Base-by-base conservation (phyloP, 2,329 filamentous ascomycete species). In the Ophioceras dolichostomum region DNA sequence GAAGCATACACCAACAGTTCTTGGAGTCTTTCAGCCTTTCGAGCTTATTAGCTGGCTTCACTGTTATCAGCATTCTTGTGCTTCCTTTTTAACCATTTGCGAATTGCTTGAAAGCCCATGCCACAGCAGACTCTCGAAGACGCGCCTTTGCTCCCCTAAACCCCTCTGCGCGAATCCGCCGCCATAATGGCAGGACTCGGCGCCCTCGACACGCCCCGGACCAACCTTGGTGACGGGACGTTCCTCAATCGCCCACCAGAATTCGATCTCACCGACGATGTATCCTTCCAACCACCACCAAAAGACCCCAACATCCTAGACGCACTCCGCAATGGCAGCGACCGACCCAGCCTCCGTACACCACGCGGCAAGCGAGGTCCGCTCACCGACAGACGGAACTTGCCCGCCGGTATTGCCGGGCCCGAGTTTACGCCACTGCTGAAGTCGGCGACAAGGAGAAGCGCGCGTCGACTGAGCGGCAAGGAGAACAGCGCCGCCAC, bases 341-440 rank as follows among this genome's bases (percentile, higher is more conserved):
- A 29, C 27, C 43, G 68, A 59, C 48, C 70, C 57, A 79, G 61
- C 53, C 60, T 86, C 45, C 70, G 74, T 50, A 94, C 89, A 37
- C 89, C 89, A 22, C 77, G 80, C 44, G 60, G 48, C 32, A 45
- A 38, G 32, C 78, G 83, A 45, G 74, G 78, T 14, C 76, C 81
- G 16, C 70, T 94, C 30, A 72, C 73, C 43, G 76, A 83, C 56
- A 72, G 77, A 47, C 75, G 75, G 49, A 91, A 86, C 49, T 66
- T 86, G 17, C 81, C 79, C 17, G 65, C 68, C 27, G 70, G 72
- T 44, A 61, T 79, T 30, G 73, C 67, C 32, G 75, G 73, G 38
- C 79, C 78, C 48, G 93, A 98, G 51, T 98, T 98, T 57, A 98
- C 91, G 1, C 91, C 93, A 0, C 65, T 98, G 47, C 75, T 98